Percentiles rank a stretch among this genome's conserved stretches.
These are phyloP conservation scores for Sporothrix pseudoabietina DNA, from an alignment of 2,329 filamentous ascomycete species.

Conservation along the genomic window DNA sequence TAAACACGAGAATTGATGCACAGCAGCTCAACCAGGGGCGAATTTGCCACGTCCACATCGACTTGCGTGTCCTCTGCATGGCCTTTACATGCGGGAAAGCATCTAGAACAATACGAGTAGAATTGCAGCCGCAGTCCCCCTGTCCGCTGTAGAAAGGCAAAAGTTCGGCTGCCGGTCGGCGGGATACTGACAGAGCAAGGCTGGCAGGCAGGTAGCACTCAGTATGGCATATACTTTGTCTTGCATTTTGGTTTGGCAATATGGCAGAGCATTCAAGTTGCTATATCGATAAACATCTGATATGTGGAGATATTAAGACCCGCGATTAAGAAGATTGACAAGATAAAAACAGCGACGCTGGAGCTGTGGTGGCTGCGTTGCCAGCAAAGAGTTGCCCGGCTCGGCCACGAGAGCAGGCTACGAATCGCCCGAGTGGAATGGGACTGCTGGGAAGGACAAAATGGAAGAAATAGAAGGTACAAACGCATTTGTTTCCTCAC, in stretches of 20 bases:
- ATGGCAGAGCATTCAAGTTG: not conserved
- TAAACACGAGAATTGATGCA: not conserved
- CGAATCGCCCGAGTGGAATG: not conserved
- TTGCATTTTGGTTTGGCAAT: not conserved
- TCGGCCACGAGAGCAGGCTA: conserved; percentile 20
- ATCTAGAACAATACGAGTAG: not conserved
- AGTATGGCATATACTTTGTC: not conserved
- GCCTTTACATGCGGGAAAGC: not conserved
- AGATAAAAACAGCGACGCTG: not conserved
- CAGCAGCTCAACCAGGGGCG: not conserved
- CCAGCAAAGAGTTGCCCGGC: conserved; percentile 4
- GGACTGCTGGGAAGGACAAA: not conserved
- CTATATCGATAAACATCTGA: not conserved
- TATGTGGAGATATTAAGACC: conserved; percentile 14
- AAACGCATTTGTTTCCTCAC: conserved; percentile 4
- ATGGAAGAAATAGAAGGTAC: not conserved
- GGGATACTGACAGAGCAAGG: not conserved
- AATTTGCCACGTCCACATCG: not conserved
- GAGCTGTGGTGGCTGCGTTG: not conserved
- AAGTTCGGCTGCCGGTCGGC: conserved; percentile 5
- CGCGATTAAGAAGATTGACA: not conserved
- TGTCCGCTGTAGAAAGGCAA: not conserved
- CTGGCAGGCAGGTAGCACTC: not conserved
- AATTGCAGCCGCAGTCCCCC: not conserved
- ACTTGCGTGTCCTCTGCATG: not conserved